Base-by-base conservation (phyloP, 768 basidiomycete genomes). In the Amanita pallidorosea region DNA sequence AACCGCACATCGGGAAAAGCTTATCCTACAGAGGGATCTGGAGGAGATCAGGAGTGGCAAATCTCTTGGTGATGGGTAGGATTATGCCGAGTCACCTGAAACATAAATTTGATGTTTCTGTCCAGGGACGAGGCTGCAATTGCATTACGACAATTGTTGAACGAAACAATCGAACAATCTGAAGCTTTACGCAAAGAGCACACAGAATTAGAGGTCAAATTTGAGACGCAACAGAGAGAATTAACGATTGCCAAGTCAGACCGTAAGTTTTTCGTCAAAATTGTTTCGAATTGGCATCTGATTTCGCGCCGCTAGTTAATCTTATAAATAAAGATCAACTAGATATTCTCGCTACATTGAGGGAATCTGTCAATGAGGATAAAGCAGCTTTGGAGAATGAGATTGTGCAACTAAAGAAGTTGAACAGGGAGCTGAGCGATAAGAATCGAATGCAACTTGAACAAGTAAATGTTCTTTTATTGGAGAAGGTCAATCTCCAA, bases 321-420 rank as follows among this genome's bases (percentile, higher is more conserved):
- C 75, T 98, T 40, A 85, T 97, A 41, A 88, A 92, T 70, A 91
- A 89, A 63, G 92, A 96, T 61, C 91, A 97, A 63, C 70, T 93
- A 18, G 93, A 94, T 47, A 91, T 94, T 52, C 81, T 98, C 29
- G 76, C 83, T 2, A 81, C 81, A 5, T 69, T 96, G 23, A 83
- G 94, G 37, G 89, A 91, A 53, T 91, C 88, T 1, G 88, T 95
- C 38, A 85, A 84, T 60, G 84, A 88, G 61, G 94, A 97, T 65
- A 92, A 92, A 64, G 73, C 74, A 11, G 77, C 70, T 12, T 73
- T 94, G 8, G 87, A 88, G 60, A 70, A 68, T 1, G 87, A 94
- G 49, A 64, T 87, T 33, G 74, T 74, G 23, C 72, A 72, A 33
- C 65, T 91, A 37, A 77, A 75, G 59, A 77, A 77, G 49, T 78